Evolutionary conservation across 2,329 filamentous ascomycete genomes (phyloP), one percentile per base, ranked within the genome.

Genomic region (Berkeleyomyces rouxiae): DNA sequence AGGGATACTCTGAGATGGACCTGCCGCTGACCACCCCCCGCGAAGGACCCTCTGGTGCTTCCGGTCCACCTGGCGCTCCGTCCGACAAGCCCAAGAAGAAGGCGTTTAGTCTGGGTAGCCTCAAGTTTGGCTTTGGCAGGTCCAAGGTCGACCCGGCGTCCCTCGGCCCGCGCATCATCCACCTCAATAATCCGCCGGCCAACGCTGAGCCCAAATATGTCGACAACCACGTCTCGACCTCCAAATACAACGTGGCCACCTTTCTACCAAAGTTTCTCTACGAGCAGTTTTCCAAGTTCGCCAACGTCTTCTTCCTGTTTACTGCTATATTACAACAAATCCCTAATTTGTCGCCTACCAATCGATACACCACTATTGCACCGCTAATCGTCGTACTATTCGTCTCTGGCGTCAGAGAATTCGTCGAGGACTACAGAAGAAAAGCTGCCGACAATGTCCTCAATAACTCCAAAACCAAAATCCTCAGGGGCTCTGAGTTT

Each of bases 251-350:
- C 73, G 69, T 90, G 70, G 79, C 88, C 62, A 96, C 90, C 23
- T 99, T 99, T 73, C 72, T 97, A 16, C 93, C 93, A 59, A 99
- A 99, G 74, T 99, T 99, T 75, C 79, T 99, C 63, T 90, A 92
- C 73, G 93, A 99, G 74, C 93, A 99, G 72, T 99, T 99, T 76
- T 96, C 91, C 66, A 99, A 96, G 78, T 96, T 96, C 74, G 93
- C 93, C 78, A 99, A 99, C 75, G 75, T 99, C 70, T 99, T 99
- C 79, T 99, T 99, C 87, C 82, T 99, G 72, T 97, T 99, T 74
- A 99, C 93, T 44, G 91, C 93, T 13, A 85, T 83, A 47, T 77
- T 99, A 55, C 93, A 99, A 76, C 93, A 99, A 73, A 96, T 99
- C 66, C 93, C 93, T 31, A 86, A 87, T 67, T 86, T 99, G 66